phyloP scores from a whole-genome alignment of 1,284 basidiomycete genomes.

The Coniferiporia sulphurascens region DNA sequence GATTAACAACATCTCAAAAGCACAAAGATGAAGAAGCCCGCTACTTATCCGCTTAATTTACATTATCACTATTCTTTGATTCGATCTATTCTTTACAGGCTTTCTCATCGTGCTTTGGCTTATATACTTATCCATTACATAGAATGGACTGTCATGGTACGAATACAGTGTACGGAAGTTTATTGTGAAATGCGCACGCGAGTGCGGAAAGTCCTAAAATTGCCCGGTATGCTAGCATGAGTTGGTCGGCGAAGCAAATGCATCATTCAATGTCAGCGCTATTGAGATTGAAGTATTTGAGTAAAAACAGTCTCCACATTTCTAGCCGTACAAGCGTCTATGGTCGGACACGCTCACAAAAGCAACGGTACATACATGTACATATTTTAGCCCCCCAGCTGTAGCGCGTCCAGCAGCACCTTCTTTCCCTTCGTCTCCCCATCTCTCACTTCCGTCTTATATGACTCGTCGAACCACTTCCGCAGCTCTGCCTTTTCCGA shows the following conservation, averaged over 20 bases:
- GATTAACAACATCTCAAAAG: not conserved
- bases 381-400: not conserved
- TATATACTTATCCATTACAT: not conserved
- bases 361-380: not conserved
- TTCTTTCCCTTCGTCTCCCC: constrained; percentile 52
- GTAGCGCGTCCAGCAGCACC: constrained; percentile 41
- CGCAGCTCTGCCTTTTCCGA: constrained; percentile 41
- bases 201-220: no score
- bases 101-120: not conserved
- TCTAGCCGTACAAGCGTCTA: no score
- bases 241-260: no score
- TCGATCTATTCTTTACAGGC: not conserved
- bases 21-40: not conserved
- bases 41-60: not conserved
- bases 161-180: no score
- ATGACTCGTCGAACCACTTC: constrained; percentile 48
- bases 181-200: no score
- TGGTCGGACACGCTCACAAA: no score
- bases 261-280: no score
- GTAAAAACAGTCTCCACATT: no score
- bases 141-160: no score
- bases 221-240: no score
- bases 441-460: constrained; percentile 36
- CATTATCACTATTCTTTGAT: not conserved
- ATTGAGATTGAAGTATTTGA: no score